Base-by-base conservation (phyloP, 495 filamentous ascomycete species). In the Daldinia decipiens region DNA sequence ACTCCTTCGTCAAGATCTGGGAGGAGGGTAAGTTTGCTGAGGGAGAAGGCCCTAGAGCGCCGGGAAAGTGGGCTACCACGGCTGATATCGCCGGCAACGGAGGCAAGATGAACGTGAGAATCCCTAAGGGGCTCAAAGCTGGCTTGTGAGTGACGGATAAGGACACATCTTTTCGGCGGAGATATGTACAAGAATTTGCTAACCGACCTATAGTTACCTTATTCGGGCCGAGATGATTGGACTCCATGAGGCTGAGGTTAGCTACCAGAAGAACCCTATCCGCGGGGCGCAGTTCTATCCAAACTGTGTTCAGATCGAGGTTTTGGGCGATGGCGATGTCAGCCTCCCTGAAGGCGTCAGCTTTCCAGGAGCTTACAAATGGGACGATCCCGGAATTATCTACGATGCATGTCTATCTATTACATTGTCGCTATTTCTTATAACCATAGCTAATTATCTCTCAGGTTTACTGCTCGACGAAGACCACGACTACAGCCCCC, bases 211-310 rank as follows among this genome's bases (percentile, higher is more conserved):
- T 47, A 77, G 71, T 57, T 83, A 85, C 62, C 80, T 84, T 57
- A 59, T 85, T 36, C 79, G 82, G 13, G 79, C 80, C 17, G 82
- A 85, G 71, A 80, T 84, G 72, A 78, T 85, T 55, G 82, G 77
- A 9, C 80, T 85, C 12, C 83, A 84, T 71, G 82, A 80, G 66
- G 78, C 75, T 3, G 77, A 82, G 3, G 76, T 74, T n/a, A 60
- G 66, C 9, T 78, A 73, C 59, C 65, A 71, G 29, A 61, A 67
- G 56, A 76, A 77, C 58, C 70, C 74, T 9, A 45, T 59, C 21
- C 73, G 79, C n/a, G 83, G 82, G 29, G 81, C 80, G 9, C 81
- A 85, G 74, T 80, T 84, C 73, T 84, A 84, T 53, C 78, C 78
- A 63, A 79, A 79, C 66, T 84, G 83, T 56, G 74, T 82, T 6